phyloP scores from a whole-genome alignment of 768 basidiomycete species.

The Lactarius trivialis region DNA sequence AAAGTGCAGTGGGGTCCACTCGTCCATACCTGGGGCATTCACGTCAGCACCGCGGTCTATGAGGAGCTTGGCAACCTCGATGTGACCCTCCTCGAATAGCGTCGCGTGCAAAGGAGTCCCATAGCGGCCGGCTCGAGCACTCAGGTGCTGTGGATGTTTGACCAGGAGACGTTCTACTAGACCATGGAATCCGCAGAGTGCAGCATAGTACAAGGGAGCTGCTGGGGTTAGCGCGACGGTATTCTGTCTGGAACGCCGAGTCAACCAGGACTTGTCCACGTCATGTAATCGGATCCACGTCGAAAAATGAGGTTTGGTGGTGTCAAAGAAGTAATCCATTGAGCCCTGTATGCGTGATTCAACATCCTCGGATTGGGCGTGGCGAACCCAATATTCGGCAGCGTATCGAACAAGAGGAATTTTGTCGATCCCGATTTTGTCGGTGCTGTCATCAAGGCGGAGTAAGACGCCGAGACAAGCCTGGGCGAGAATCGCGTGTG shows the following conservation, averaged over 20 bases:
- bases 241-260: not conserved
- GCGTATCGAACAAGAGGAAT: not conserved
- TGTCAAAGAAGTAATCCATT: not conserved
- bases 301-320: not conserved
- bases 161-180: not conserved
- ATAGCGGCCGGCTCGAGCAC: too few species aligned
- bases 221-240: not conserved
- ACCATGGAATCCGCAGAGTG: not conserved
- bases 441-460: not conserved
- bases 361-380: not conserved
- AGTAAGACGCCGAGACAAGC: not conserved
- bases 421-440: not conserved
- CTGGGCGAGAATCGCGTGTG: not conserved
- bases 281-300: not conserved
- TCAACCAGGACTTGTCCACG: not conserved
- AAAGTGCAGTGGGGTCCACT: not conserved
- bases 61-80: not conserved
- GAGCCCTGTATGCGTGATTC: not conserved
- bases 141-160: too few species aligned
- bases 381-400: not conserved
- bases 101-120: too few species aligned
- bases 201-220: not conserved
- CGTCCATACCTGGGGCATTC: too few species aligned
- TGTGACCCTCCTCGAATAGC: too few species aligned
- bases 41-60: not conserved